Evolutionary conservation across 805 yeast species (phyloP), one percentile per base, ranked within the genome.

Genomic region (Lipomyces anomalus): DNA sequence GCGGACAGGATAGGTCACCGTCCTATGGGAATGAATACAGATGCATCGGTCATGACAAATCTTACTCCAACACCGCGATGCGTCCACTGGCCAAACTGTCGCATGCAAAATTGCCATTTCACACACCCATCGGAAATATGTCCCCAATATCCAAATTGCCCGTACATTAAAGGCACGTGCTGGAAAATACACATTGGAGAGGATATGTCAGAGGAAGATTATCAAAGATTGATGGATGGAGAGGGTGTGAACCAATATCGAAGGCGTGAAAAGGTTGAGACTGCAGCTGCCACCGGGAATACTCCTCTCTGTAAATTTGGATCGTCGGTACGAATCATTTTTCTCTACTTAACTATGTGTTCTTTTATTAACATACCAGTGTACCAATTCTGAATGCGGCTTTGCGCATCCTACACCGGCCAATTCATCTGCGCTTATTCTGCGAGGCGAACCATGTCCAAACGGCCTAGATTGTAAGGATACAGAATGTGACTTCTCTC

Each of bases 391-490:
- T 50, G 67, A 77, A 51, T 88, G 96, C 69, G 86, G 88, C 23
- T 86, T 81, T 68, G 95, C 88, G 22, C 96, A 88, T 61, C 95
- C 97, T 37, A 85, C 95, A 0, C 92, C 94, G 1, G 83, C 86
- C 16, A 85, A 83, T 66, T 76, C 73, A 51, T 79, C 75, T 50
- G 87, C 88, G 23, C 78, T 79, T 56, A 85, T 87, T 34, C 68
- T 75, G 13, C 73, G 74, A 16, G 67, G 76, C 39, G 82, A 78
- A 54, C 84, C 95, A 95, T 88, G 96, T 69, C 67, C 80, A 5
- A 77, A 71, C 30, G 84, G 84, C 53, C 73, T 81, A 55, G 63
- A 66, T 18, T 88, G 96, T 68, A 54, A 65, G 22, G 77, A 86
- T 60, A 35, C 72, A 0, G 55, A 59, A 13, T 88, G 97, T 67